Evolutionary conservation across 2,329 filamentous ascomycete genomes (phyloP), one percentile per base, ranked within the genome.

Genomic region (Raffaelea arxii): DNA sequence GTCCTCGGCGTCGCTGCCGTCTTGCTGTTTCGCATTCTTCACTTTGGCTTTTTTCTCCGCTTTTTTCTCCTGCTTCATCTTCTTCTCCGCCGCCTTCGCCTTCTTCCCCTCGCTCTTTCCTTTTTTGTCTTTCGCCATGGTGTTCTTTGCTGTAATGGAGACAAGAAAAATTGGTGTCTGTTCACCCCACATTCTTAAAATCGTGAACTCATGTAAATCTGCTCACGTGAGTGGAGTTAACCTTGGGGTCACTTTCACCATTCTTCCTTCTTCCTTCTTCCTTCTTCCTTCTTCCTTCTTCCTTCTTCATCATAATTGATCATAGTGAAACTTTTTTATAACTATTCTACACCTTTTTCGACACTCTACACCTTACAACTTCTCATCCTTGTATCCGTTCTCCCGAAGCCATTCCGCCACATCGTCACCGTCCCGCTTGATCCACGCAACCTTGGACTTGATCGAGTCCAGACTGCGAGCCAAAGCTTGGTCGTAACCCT

Each of bases 391-490:
- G 46, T 63, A 65, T 7, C 59, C 59, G 48, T 65, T 64, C 46
- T 60, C 55, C 52, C 61, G 60, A 49, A 65, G 49, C 63, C 63
- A 65, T 6, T 43, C 49, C 1, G 58, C 56, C 46, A 95, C 85
- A 64, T 94, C 87, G 24, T 78, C 74, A 38, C 74, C 71, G 64
- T 95, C 90, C 49, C 88, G 78, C 63, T 79, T 68, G 47, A 94
- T 62, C 87, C 87, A 94, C 49, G 80, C 77, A 56, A 83, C 75
- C 78, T 95, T 97, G 46, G 89, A 89, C 51, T 78, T 78, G 58
- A 96, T 84, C 4, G 82, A 75, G 63, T 97, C 91, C 55, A 84
- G 75, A 62, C 84, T 91, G 71, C 97, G 91, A n/a, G 88, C 87
- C 48, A 97, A 71, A 42, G 86, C 82, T 62, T 90, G 82, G 59